phyloP scores from a whole-genome alignment of 352 stramenopile species.

The Pythium phragmitis region DNA sequence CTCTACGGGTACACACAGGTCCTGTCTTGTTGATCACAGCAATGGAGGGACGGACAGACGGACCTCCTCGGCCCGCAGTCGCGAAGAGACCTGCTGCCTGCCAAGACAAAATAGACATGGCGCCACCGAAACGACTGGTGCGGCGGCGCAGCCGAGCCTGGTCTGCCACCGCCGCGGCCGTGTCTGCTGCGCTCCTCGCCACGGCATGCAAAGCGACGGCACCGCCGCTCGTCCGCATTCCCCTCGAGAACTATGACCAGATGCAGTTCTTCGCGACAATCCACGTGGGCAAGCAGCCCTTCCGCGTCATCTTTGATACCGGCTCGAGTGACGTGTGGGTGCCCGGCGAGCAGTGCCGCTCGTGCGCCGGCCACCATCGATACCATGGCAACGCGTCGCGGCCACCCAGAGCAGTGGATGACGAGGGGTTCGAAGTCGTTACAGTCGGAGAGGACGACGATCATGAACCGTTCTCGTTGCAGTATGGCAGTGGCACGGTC shows the following conservation, averaged over 20 bases:
- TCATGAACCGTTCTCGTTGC: conserved; percentile 21
- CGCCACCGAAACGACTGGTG: background rate
- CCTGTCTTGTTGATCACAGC: too few relatives aligned
- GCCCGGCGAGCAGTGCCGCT: conserved; percentile 27
- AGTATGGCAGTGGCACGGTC: conserved; percentile 40
- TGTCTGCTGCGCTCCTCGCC: background rate
- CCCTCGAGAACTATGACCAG: conserved; percentile 40
- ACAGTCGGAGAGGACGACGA: conserved; percentile 6
- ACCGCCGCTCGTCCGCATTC: conserved; percentile 25
- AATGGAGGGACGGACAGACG: background rate
- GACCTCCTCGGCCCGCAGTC: background rate
- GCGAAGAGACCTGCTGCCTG: background rate
- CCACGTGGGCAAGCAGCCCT: conserved; percentile 32
- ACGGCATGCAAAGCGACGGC: background rate
- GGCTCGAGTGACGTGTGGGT: conserved; percentile 46
- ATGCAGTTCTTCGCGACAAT: conserved; percentile 44
- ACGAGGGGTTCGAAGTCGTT: conserved; percentile 1
- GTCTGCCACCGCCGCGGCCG: background rate
- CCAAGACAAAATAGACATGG: background rate
- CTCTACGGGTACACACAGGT: too few relatives aligned
- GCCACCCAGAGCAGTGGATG: too few relatives aligned
- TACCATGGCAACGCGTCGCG: conserved; percentile 27
- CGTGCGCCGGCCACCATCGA: conserved; percentile 31
- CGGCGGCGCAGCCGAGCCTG: too few relatives aligned
- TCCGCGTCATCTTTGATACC: conserved; percentile 51